A percentile compares a stretch with the other conserved stretches of the same genome.
Conservation (phyloP, 257 asterid species). For the Gentiana straminea region DNA sequence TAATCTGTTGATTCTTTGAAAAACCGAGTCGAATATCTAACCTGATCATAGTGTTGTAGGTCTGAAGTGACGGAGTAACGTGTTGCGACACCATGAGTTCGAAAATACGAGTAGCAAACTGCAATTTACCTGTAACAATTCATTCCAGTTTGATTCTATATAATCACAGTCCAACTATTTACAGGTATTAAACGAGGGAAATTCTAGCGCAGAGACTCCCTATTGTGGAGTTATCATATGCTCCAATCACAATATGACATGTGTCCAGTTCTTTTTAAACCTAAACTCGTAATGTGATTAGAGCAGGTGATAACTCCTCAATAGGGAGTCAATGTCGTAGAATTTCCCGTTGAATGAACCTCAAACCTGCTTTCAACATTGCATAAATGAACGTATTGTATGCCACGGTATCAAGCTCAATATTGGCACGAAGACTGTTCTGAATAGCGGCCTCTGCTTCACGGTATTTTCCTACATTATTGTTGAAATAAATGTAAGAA, state of each 20-base stretch:
- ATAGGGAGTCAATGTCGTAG: too few species aligned
- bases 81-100: slow-evolving; percentile 60
- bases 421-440: slow-evolving; percentile 37
- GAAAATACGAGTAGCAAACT: slow-evolving; percentile 50
- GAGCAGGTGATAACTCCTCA: too few species aligned
- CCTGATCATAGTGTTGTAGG: slow-evolving; percentile 96
- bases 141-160: slow-evolving; percentile 14
- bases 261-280: too few species aligned
- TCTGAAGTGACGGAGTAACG: slow-evolving; percentile 64
- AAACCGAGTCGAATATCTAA: slow-evolving; percentile 13
- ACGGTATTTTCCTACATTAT: slow-evolving; percentile 47
- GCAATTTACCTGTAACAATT: slow-evolving; percentile 63
- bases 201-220: too few species aligned
- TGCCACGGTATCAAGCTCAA: slow-evolving; percentile 89
- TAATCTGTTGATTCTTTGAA: slow-evolving; percentile 4
- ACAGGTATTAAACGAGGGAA: too few species aligned
- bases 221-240: too few species aligned
- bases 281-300: too few species aligned
- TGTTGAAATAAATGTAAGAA: slow-evolving; percentile 9
- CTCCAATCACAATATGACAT: too few species aligned
- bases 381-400: slow-evolving; percentile 90
- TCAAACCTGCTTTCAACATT: slow-evolving; percentile 73
- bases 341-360: neutral
- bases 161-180: neutral
- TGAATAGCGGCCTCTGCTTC: slow-evolving; percentile 51